These are phyloP conservation scores for Urochloa ruziziensis DNA, from an alignment of 176 grass and related monocot genomes.

Conservation along the genomic window DNA sequence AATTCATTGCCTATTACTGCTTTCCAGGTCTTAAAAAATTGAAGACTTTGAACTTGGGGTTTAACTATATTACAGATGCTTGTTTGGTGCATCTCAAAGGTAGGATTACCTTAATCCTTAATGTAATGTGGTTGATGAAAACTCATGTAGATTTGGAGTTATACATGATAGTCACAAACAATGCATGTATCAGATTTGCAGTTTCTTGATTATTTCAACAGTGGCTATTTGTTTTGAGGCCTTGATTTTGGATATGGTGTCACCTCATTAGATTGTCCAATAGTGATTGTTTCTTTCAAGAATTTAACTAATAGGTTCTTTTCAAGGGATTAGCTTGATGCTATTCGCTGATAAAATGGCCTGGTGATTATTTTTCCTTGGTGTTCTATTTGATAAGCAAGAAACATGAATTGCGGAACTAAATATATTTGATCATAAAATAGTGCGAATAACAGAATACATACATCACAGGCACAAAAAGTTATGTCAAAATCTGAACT, in stretches of 20 bases:
- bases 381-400: not conserved
- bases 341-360: not conserved
- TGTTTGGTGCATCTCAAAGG: constrained; percentile 82
- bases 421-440: not conserved
- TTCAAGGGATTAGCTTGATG: not conserved
- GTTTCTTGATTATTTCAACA: not conserved
- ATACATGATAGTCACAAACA: not conserved
- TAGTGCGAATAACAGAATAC: not conserved
- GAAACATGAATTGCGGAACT: not conserved
- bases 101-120: constrained; percentile 25
- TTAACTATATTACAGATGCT: constrained; percentile 78
- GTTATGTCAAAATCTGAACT: not conserved
- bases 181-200: not conserved
- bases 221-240: not conserved
- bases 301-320: not conserved
- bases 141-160: not conserved
- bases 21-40: constrained; percentile 61
- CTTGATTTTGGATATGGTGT: not conserved
- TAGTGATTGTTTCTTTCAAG: not conserved
- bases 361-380: not conserved
- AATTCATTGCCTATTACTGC: not conserved
- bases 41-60: constrained; percentile 74
- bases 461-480: not conserved
- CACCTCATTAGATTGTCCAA: not conserved
- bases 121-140: not conserved